Conservation (phyloP, 257 asterid species). For the Lycium barbarum region DNA sequence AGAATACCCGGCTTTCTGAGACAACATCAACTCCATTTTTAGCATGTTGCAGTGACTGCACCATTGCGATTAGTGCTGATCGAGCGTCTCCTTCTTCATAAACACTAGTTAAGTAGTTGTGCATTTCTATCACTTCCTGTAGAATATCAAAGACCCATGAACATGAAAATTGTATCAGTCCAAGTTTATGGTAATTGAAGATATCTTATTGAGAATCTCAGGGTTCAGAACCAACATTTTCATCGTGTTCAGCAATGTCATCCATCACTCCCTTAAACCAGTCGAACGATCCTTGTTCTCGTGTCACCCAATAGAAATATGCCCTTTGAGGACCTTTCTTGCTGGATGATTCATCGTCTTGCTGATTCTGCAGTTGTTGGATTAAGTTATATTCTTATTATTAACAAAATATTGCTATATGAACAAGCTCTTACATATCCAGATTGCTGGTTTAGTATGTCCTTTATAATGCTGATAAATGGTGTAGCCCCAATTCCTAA, state of each 20-base stretch:
- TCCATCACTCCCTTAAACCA: slow-evolving; percentile 99
- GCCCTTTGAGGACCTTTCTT: slow-evolving; percentile 68
- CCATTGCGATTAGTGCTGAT: slow-evolving; percentile 92
- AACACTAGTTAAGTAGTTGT: slow-evolving; percentile 86
- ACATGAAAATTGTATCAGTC: background rate
- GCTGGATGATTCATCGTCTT: slow-evolving; percentile 28
- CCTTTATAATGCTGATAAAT: slow-evolving; percentile 82
- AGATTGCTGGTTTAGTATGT: slow-evolving; percentile 61
- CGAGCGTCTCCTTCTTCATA: slow-evolving; percentile 98
- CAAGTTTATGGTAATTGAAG: background rate
- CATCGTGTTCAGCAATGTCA: slow-evolving; percentile 83
- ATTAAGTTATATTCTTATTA: background rate
- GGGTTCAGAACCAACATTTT: slow-evolving; percentile 50
- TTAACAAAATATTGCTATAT: background rate
- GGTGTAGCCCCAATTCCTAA: slow-evolving; percentile 98
- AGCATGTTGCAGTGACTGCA: slow-evolving; percentile 89
- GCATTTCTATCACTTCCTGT: slow-evolving; percentile 87
- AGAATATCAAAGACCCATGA: slow-evolving; percentile 15
- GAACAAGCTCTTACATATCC: slow-evolving; percentile 47
- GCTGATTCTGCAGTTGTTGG: slow-evolving; percentile 39
- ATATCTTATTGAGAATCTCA: background rate
- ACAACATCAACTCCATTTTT: slow-evolving; percentile 89
- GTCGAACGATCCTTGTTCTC: slow-evolving; percentile 95
- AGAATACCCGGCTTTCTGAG: slow-evolving; percentile 75
- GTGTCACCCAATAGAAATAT: slow-evolving; percentile 91